These are phyloP conservation scores for Jaenimonas drosophilae DNA, from an alignment of 208 protist genomes.

Conservation along the genomic window DNA sequence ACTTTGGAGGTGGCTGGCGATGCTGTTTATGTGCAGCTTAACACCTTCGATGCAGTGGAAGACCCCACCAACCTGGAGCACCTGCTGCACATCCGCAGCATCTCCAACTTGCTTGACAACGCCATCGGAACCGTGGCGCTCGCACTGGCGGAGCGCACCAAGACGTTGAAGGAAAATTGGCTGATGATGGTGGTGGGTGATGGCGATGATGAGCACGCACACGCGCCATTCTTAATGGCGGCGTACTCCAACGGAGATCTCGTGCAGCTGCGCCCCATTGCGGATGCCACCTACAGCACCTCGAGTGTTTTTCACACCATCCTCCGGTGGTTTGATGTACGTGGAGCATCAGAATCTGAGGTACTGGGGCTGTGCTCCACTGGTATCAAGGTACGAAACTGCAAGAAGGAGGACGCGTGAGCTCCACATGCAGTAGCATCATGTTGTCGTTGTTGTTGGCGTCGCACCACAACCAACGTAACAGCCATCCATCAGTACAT, in stretches of 20 bases:
- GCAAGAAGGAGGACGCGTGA: conserved; percentile 12
- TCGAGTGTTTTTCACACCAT: conserved; percentile 40
- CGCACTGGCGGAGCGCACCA: conserved; percentile 27
- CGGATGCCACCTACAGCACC: conserved; percentile 5
- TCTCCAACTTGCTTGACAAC: conserved; percentile 62
- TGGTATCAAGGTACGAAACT: conserved; percentile 38
- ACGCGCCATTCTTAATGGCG: conserved; percentile 41
- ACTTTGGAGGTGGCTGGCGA: conserved; percentile 26
- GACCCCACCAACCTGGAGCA: conserved; percentile 4
- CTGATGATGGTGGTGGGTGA: conserved; percentile 49
- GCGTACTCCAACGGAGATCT: conserved; percentile 46
- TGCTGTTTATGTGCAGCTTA: conserved; percentile 50
- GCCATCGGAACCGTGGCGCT: conserved; percentile 41
- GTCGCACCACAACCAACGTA: too few species aligned
- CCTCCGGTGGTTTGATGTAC: conserved; percentile 38
- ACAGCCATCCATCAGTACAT: too few species aligned
- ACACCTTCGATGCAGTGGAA: conserved; percentile 3
- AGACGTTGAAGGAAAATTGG: conserved; percentile 40
- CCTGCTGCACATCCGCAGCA: conserved; percentile 21
- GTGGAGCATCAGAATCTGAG: neutral
- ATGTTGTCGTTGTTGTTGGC: too few species aligned
- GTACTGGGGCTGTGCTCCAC: conserved; percentile 49
- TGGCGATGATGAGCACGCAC: conserved; percentile 11
- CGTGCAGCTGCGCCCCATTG: conserved; percentile 27
- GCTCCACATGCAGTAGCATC: too few species aligned